phyloP scores from a whole-genome alignment of 1,284 basidiomycete genomes.

The Coniferiporia sulphurascens region DNA sequence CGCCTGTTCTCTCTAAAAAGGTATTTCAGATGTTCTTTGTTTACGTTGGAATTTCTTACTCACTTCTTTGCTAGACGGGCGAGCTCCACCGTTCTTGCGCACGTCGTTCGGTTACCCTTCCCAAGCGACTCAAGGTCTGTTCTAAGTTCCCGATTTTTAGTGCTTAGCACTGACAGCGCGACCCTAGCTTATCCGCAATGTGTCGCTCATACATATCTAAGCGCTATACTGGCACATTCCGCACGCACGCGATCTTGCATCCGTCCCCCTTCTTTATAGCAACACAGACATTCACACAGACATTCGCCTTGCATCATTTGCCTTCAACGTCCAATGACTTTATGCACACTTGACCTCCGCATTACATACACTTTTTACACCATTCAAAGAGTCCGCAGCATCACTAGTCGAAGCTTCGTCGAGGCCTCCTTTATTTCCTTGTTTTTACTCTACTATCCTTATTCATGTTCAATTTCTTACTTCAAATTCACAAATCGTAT shows the following conservation, averaged over 20 bases:
- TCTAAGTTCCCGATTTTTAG: not conserved
- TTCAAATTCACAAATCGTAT: constrained; percentile 49
- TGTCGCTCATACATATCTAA: not conserved
- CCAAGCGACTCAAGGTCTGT: not conserved
- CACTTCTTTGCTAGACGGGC: not conserved
- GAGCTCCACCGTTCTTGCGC: constrained; percentile 1
- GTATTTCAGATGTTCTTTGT: not conserved
- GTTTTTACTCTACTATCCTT: not conserved
- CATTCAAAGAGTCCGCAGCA: too few species aligned
- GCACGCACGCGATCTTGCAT: too few species aligned
- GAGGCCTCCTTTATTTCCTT: not conserved
- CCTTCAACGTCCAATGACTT: not conserved
- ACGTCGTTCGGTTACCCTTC: not conserved
- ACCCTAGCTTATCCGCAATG: not conserved
- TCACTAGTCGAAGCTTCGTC: not conserved
- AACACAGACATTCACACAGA: too few species aligned
- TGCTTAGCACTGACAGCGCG: not conserved
- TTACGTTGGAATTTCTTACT: not conserved
- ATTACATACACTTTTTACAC: not conserved
- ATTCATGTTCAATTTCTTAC: not conserved
- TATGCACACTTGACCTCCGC: not conserved
- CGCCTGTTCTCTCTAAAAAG: not conserved
- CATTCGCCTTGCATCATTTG: too few species aligned
- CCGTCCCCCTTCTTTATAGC: too few species aligned
- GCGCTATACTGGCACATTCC: not conserved